Evolutionary conservation across 768 basidiomycete species (phyloP).

Genomic region (Tylopilus balloui): DNA sequence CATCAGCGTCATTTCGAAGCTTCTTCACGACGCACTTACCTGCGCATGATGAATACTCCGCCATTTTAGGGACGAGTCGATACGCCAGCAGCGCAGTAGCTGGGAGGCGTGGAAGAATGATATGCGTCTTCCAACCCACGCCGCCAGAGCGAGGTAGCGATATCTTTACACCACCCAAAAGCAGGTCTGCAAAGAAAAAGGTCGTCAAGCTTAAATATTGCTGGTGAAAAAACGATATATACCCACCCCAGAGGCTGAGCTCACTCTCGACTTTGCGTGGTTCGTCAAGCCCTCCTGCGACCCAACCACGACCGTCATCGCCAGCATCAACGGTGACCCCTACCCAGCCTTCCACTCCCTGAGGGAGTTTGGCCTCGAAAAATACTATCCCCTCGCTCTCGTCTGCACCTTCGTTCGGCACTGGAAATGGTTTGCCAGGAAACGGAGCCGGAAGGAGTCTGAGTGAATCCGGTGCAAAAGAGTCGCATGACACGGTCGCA

Average conservation of each 20-base stretch:
- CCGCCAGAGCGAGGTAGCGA: constrained; percentile 25
- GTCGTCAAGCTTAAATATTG: constrained; percentile 5
- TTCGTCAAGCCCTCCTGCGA: constrained; percentile 50
- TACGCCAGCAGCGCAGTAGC: constrained; percentile 67
- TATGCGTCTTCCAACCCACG: constrained; percentile 37
- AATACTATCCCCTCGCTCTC: constrained; percentile 72
- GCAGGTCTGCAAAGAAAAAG: constrained; percentile 34
- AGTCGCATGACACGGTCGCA: constrained; percentile 32
- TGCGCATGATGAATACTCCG: constrained; percentile 22
- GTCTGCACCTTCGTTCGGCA: constrained; percentile 62
- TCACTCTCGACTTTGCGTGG: constrained; percentile 31
- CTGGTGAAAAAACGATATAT: constrained; percentile 1
- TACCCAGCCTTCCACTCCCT: constrained; percentile 37
- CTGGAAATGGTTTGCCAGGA: constrained; percentile 53
- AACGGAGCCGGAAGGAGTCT: constrained; percentile 62
- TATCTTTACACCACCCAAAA: constrained; percentile 36
- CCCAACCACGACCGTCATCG: constrained; percentile 56
- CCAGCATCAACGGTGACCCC: constrained; percentile 48
- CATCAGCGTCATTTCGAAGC: constrained; percentile 4
- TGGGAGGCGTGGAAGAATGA: constrained; percentile 52
- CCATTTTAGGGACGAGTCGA: constrained; percentile 38
- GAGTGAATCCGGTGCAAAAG: constrained; percentile 43
- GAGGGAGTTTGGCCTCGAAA: constrained; percentile 48
- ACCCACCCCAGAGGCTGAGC: constrained; percentile 41
- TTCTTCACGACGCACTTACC: constrained; percentile 16